These are phyloP conservation scores for Tuber aestivum DNA, from an alignment of 495 filamentous ascomycete species.

Conservation along the genomic window DNA sequence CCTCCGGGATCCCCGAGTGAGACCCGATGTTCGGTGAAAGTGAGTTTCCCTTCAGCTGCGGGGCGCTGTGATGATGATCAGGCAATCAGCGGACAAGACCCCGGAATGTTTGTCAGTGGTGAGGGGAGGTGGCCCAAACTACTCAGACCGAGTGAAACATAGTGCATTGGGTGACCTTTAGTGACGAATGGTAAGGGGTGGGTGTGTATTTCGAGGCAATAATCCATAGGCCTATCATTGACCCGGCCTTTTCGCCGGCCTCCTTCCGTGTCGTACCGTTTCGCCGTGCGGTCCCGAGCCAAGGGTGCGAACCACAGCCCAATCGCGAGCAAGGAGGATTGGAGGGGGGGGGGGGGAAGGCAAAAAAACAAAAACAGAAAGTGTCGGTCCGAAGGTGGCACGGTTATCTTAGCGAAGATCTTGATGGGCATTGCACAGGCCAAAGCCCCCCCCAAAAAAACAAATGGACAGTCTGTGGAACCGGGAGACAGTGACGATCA, in stretches of 20 bases:
- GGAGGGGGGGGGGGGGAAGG: not conserved
- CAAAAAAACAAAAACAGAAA: not conserved
- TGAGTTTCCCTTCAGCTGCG: not conserved
- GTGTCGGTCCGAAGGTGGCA: not conserved
- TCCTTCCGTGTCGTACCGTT: not conserved
- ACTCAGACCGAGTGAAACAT: not conserved
- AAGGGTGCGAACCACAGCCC: not conserved
- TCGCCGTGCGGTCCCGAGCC: not conserved
- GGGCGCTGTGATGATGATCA: not conserved
- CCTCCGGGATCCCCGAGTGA: slow-evolving; percentile 1
- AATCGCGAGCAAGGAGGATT: not conserved
- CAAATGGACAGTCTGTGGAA: not conserved
- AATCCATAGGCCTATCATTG: slow-evolving; percentile 2
- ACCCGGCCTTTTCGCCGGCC: slow-evolving; percentile 3
- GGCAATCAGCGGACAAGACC: not conserved
- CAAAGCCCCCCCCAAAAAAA: not conserved
- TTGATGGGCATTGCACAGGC: not conserved
- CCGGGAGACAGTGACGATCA: not conserved
- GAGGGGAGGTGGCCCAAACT: not conserved
- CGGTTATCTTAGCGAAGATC: not conserved
- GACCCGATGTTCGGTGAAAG: not conserved
- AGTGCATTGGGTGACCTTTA: not conserved
- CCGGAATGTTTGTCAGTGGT: not conserved
- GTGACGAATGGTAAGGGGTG: not conserved
- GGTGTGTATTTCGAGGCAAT: not conserved